Base-by-base conservation (phyloP, 305 asterid genomes). In the Andrographis paniculata region DNA sequence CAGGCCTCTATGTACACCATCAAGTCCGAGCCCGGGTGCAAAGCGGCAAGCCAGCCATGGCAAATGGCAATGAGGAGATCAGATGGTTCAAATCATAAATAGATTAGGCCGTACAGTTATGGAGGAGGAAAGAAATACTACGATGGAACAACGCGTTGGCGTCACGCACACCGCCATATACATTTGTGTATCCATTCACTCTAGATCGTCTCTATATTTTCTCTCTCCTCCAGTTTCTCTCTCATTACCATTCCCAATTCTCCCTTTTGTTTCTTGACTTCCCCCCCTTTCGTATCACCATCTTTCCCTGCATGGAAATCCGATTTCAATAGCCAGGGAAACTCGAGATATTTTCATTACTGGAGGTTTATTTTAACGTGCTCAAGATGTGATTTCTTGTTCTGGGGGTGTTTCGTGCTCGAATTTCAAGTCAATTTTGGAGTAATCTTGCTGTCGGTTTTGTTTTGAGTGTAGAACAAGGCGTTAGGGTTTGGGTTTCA, bases 401-500 rank as follows among this genome's bases (percentile, higher is more conserved):
- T 54, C 28, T 21, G 22, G 45, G 53, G 46, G 48, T 38, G 64
- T 53, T 57, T 55, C 23, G 15, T 20, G 45, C 20, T 43, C 48
- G 50, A 52, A 50, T 45, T n/a, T 23, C 18, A 19, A 45, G 59
- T 35, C 42, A 45, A 27, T 57, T 20, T 57, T 54, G 17, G 60
- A 40, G 57, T 23, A 35, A 41, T 52, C 53, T 46, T 19, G 8
- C 23, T 11, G 19, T 18, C 36, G 22, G 10, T 45, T 1, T 19
- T 16, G 22, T 5, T n/a, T 10, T 33, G n/a, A 27, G 31, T 27
- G 38, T 49, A 44, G 38, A 38, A 45, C 21, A n/a, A 13, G 22
- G 59, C 33, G 42, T 60, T 71, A 76, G 84, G 79, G 79, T 72
- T 84, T 63, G 59, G 48, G 56, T 48, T 52, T 33, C 63, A 72